Base-by-base conservation (phyloP, 2,329 filamentous ascomycete species). In the Colletotrichum sp. region DNA sequence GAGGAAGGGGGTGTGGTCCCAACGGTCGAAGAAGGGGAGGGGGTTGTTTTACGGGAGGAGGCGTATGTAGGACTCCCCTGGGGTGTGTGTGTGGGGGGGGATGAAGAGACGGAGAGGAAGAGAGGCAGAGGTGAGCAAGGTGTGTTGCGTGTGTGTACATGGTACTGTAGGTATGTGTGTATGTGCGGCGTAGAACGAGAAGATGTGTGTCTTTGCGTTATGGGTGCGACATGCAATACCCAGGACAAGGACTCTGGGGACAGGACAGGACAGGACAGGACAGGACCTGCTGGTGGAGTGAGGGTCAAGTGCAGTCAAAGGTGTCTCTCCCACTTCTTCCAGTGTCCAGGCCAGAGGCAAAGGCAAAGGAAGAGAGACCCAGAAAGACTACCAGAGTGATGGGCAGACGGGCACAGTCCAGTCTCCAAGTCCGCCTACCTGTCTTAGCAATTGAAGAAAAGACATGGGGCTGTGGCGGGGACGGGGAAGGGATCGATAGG, bases 401-500 rank as follows among this genome's bases (percentile, higher is more conserved):
- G 65, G 59, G 73, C 69, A 63, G 72, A 74, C 30, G 63, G 70
- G 57, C 64, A 68, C 59, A 69, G 64, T 63, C 34, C 16, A 61
- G 22, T 57, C 11, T 27, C 32, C 19, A 22, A 30, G 28, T 16
- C 28, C 30, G 27, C 28, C 30, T 32, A 60, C 27, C 57, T 52
- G 44, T 22, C n/a, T 52, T 52, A 66, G 61, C 32, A 68, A 32
- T 57, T 64, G 70, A 75, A 69, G 73, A 73, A 75, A 73, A 59
- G 73, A 71, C 72, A 68, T 71, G 73, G 70, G 73, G 61, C 73
- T 75, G 80, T 83, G 81, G 82, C 78, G 80, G 80, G 79, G 78
- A 78, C 78, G 68, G 75, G 79, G 78, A 77, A 79, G 80, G 78
- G 78, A 82, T 82, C 80, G 80, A 83, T 82, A 80, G 79, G 80